phyloP scores from a whole-genome alignment of 1,139 yeast species.

The Debaryomyces subglobosus region DNA sequence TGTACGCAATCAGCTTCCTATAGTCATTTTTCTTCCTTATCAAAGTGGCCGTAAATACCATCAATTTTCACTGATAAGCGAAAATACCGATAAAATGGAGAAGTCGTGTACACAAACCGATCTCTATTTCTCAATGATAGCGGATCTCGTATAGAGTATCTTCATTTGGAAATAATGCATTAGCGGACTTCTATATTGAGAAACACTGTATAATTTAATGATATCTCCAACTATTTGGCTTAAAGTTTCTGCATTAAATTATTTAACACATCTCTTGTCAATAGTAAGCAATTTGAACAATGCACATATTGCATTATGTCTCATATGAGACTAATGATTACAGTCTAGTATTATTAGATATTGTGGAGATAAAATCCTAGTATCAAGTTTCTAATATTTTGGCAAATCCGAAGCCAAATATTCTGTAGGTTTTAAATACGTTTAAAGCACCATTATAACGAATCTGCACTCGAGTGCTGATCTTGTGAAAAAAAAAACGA shows the following conservation, averaged over 20 bases:
- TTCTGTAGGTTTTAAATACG: too few species aligned
- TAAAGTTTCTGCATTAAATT: too few species aligned
- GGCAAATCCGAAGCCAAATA: too few species aligned
- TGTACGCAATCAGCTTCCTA: not conserved
- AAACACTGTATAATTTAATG: not conserved
- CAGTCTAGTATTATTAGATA: too few species aligned
- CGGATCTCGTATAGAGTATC: slow-evolving; percentile 1
- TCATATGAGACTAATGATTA: not conserved
- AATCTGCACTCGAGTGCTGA: too few species aligned
- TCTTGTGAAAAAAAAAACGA: too few species aligned
- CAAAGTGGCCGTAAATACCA: not conserved
- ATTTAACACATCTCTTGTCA: too few species aligned
- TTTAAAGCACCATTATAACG: too few species aligned
- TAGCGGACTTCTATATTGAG: not conserved
- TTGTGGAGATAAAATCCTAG: too few species aligned
- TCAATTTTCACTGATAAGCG: not conserved
- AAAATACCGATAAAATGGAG: not conserved
- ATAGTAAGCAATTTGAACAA: not conserved
- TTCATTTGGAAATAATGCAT: not conserved
- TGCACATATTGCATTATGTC: not conserved
- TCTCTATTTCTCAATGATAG: slow-evolving; percentile 1
- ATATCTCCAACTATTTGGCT: not conserved
- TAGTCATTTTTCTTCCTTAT: not conserved
- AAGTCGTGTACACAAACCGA: not conserved
- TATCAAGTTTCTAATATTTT: too few species aligned